Evolutionary conservation across 1,284 basidiomycete species (phyloP).

Genomic region (Heterobasidion irregulare): DNA sequence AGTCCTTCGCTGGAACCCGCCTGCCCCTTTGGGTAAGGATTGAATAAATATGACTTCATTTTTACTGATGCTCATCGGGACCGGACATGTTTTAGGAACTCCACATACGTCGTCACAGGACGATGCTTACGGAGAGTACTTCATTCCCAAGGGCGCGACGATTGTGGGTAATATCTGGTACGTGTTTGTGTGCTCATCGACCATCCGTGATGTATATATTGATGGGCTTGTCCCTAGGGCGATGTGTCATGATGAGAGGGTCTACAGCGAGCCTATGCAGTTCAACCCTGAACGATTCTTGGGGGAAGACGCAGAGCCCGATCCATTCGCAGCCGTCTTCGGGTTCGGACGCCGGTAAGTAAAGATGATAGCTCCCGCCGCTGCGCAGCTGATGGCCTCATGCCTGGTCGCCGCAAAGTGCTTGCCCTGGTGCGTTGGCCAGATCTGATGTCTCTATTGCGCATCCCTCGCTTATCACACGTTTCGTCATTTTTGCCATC

Average conservation of each 20-base stretch:
- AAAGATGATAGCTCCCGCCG: not conserved
- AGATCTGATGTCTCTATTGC: not conserved
- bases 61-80: not conserved
- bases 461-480: not conserved
- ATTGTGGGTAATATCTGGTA: not conserved
- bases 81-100: not conserved
- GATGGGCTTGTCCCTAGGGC: not conserved
- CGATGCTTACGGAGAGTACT: not conserved
- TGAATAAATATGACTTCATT: not conserved
- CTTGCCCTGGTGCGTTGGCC: not conserved
- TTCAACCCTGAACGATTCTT: not conserved
- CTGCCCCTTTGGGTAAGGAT: not conserved
- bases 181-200: not conserved
- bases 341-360: not conserved
- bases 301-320: not conserved
- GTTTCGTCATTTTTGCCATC: not conserved
- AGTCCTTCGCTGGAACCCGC: constrained; percentile 5
- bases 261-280: not conserved
- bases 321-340: not conserved
- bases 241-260: not conserved
- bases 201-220: not conserved
- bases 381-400: not conserved
- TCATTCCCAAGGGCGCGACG: not conserved
- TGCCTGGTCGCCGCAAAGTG: not conserved
- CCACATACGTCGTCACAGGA: not conserved